These are phyloP conservation scores for Saturnispora silvae DNA, from an alignment of 805 yeast genomes.

Conservation along the genomic window DNA sequence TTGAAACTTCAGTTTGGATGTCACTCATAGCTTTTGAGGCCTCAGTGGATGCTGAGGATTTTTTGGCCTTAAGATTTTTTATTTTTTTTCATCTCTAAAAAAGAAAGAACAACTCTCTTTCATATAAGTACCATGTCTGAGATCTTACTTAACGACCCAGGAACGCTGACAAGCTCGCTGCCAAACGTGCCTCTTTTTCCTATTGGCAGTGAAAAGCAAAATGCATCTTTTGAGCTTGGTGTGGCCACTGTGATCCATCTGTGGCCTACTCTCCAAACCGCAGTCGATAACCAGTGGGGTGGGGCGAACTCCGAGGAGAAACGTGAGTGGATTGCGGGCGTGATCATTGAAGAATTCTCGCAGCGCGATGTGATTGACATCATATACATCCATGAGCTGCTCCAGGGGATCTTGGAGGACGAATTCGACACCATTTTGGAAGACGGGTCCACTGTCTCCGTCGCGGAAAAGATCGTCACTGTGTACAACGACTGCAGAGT, in stretches of 20 bases:
- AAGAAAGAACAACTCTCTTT: not conserved
- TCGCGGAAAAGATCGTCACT: constrained; percentile 57
- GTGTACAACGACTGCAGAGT: constrained; percentile 54
- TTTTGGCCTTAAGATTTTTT: too few species aligned
- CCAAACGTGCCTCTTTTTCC: constrained; percentile 15
- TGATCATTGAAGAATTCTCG: constrained; percentile 67
- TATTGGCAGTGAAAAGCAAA: constrained; percentile 48
- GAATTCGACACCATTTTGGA: constrained; percentile 87
- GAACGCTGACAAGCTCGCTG: constrained; percentile 23
- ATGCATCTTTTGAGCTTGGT: constrained; percentile 84
- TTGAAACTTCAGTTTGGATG: too few species aligned
- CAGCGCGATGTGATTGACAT: constrained; percentile 59
- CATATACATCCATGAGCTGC: constrained; percentile 71
- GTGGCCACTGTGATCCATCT: constrained; percentile 81
- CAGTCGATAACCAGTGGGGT: constrained; percentile 92
- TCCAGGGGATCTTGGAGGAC: constrained; percentile 84
- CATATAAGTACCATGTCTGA: constrained; percentile 13
- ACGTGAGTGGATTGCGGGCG: constrained; percentile 88
- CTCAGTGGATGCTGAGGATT: too few species aligned
- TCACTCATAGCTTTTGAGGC: too few species aligned
- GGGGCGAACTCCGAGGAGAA: constrained; percentile 86
- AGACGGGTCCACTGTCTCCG: constrained; percentile 73
- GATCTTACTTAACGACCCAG: constrained; percentile 24
- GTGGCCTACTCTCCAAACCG: constrained; percentile 83
- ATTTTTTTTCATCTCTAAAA: not conserved